phyloP scores from a whole-genome alignment of 2,329 filamentous ascomycete species.

The Hymenoscyphus infarciens region DNA sequence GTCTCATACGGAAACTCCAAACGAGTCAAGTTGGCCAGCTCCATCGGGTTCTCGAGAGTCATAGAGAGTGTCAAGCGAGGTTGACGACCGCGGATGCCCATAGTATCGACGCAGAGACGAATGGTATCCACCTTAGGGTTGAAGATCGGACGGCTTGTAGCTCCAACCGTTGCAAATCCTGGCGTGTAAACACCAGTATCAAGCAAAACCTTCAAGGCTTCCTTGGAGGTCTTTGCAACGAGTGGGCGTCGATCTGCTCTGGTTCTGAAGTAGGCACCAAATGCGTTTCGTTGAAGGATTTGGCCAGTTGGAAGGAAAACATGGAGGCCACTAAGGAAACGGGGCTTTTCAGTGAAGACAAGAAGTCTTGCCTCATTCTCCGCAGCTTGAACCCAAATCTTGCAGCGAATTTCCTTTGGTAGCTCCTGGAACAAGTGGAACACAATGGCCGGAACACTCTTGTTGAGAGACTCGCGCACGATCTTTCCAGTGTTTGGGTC shows the following conservation, averaged over 20 bases:
- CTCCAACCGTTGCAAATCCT: background rate
- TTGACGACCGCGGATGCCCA: background rate
- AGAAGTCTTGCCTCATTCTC: slow-evolving; percentile 3
- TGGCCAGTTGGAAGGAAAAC: background rate
- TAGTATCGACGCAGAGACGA: background rate
- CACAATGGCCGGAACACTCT: background rate
- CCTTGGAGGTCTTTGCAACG: background rate
- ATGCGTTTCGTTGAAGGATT: background rate
- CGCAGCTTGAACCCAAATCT: slow-evolving; percentile 11
- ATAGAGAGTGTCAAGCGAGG: too few relatives aligned
- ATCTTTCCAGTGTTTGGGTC: background rate
- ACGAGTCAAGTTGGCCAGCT: too few relatives aligned
- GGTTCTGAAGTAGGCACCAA: background rate
- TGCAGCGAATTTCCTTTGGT: slow-evolving; percentile 13
- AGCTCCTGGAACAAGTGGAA: slow-evolving; percentile 12
- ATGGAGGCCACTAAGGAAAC: background rate
- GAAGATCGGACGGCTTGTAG: background rate
- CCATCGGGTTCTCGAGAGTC: too few relatives aligned
- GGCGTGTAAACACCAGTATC: background rate
- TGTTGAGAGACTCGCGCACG: background rate
- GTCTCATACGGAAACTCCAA: too few relatives aligned
- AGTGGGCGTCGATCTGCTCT: background rate
- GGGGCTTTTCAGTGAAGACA: background rate
- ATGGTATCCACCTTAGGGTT: background rate
- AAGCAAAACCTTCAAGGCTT: background rate